Conservation (phyloP, 441 rosid species). For the Rhodomyrtus psidioides region DNA sequence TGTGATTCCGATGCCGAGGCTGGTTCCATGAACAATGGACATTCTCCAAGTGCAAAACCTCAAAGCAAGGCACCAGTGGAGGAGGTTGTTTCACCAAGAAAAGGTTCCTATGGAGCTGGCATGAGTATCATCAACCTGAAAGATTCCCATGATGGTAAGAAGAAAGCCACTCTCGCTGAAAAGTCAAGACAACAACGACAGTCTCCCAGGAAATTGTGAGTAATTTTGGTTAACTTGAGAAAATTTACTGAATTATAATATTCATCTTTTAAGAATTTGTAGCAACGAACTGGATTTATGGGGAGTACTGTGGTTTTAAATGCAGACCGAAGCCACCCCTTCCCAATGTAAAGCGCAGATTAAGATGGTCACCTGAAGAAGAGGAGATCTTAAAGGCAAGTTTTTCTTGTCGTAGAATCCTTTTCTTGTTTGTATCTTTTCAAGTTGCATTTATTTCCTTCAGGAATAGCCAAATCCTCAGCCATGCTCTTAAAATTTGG, state of each 20-base stretch:
- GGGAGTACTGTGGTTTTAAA: background rate
- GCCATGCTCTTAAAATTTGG: background rate
- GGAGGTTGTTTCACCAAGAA: background rate
- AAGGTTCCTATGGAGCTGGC: conserved; percentile 5
- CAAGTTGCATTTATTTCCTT: background rate
- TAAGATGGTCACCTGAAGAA: conserved; percentile 44
- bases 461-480: background rate
- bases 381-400: conserved; percentile 47
- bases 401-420: background rate
- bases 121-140: background rate
- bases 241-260: background rate
- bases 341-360: conserved; percentile 28
- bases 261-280: background rate
- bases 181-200: background rate
- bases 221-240: background rate
- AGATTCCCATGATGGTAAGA: background rate
- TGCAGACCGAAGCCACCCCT: conserved; percentile 11
- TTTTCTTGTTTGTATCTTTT: background rate
- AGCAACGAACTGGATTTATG: background rate
- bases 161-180: background rate
- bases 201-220: conserved; percentile 13
- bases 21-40: background rate
- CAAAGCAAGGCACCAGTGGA: background rate
- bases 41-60: background rate
- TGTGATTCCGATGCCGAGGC: conserved; percentile 5